Conservation (phyloP, 2,329 filamentous ascomycete genomes). For the Domatiomyces catenatus region DNA sequence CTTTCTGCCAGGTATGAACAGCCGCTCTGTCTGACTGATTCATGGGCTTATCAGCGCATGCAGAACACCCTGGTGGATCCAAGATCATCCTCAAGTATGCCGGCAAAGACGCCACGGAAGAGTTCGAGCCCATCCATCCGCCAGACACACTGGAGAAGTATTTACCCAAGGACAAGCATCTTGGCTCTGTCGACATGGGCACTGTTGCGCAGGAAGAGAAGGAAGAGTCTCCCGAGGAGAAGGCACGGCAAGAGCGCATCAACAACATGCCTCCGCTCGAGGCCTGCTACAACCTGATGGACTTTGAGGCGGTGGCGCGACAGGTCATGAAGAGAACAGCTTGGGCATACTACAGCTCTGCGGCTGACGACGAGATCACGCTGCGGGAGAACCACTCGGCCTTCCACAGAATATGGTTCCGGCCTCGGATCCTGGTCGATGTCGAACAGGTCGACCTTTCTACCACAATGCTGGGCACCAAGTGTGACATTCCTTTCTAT, state of each 20-base stretch:
- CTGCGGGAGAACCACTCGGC: conserved; percentile 89
- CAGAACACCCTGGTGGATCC: conserved; percentile 72
- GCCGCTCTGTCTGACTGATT: neutral
- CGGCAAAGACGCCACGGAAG: conserved; percentile 83
- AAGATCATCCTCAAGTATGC: conserved; percentile 97
- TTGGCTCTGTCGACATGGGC: conserved; percentile 82
- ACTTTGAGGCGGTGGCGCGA: conserved; percentile 88
- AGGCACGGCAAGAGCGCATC: conserved; percentile 57
- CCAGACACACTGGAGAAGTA: conserved; percentile 74
- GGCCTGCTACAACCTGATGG: conserved; percentile 84
- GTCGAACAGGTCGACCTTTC: conserved; percentile 74
- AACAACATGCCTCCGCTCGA: conserved; percentile 62
- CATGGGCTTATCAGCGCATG: neutral
- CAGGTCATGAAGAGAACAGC: conserved; percentile 88
- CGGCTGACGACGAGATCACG: conserved; percentile 84
- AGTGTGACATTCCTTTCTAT: conserved; percentile 78
- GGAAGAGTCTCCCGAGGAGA: conserved; percentile 57
- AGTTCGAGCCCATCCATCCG: conserved; percentile 78
- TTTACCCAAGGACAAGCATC: conserved; percentile 68
- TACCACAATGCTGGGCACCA: conserved; percentile 87
- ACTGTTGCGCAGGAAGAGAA: conserved; percentile 24
- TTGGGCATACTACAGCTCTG: conserved; percentile 96
- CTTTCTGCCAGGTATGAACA: conserved; percentile 45
- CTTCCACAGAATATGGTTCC: conserved; percentile 96
- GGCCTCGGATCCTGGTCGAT: conserved; percentile 73